These are phyloP conservation scores for Thyridium curvatum DNA, from an alignment of 2,329 filamentous ascomycete genomes.

Conservation along the genomic window DNA sequence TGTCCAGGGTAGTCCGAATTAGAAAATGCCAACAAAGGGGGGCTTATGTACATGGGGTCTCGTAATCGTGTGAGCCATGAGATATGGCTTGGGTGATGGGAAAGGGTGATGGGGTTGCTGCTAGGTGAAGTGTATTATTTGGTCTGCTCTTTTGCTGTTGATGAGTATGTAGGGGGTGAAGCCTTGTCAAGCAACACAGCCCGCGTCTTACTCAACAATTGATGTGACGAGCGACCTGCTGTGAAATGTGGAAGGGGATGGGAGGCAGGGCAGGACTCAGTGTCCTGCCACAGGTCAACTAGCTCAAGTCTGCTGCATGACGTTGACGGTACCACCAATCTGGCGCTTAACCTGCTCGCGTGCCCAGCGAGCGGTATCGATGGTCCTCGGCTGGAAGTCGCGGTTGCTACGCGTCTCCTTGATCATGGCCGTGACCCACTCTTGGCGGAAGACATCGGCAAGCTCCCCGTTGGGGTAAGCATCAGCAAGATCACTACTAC, in stretches of 20 bases:
- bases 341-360: constrained; percentile 97
- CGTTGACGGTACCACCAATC: constrained; percentile 45
- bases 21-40: not conserved
- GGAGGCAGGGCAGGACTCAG: constrained; percentile 2
- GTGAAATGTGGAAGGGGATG: constrained; percentile 9
- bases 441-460: constrained; percentile 75
- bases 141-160: constrained; percentile 7
- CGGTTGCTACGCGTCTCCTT: constrained; percentile 87
- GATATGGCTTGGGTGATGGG: too few species aligned
- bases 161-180: not conserved
- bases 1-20: too few species aligned
- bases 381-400: constrained; percentile 77
- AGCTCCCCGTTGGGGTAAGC: constrained; percentile 89
- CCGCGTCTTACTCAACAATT: not conserved
- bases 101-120: not conserved
- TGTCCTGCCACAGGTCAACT: not conserved
- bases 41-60: constrained; percentile 1
- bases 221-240: not conserved
- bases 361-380: constrained; percentile 94
- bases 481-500: constrained; percentile 79
- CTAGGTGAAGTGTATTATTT: constrained; percentile 16
- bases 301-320: constrained; percentile 46
- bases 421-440: constrained; percentile 85
- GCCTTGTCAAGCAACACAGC: not conserved
- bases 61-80: not conserved